Evolutionary conservation across 1,139 yeast genomes (phyloP), one percentile per base, ranked within the genome.

Genomic region (Hyphopichia pseudoburtonii): DNA sequence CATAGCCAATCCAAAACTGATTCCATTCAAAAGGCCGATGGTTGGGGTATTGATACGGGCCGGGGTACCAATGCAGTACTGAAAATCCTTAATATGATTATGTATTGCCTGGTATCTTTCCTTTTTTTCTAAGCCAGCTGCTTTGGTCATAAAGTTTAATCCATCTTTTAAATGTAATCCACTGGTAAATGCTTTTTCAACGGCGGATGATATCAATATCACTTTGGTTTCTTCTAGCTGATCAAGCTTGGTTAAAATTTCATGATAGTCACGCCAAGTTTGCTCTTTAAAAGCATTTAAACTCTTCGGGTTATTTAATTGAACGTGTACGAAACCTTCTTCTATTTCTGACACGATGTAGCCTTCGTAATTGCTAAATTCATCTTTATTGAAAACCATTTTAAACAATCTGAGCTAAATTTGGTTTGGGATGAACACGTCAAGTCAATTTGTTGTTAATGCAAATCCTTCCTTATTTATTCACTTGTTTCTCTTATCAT

Each of bases 121-220:
- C 21, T 50, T 52, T 16, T 50, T 48, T 3, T 49, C 31, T 19
- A 43, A 29, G 9, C 52, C 45, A 17, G 45, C 42, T 7, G 36
- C 42, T 3, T 34, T 5, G 9, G 23, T 14, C 40, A 52, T 32
- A 4, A 53, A 37, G 3, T 28, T 42, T 24, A 55, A 39, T 3
- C 75, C 72, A 9, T 57, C 64, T 56, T 64, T 71, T 47, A 85
- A 59, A 51, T 86, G 84, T 44, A 86, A 66, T 0, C 95, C 95
- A 9, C 88, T 71, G 19, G 82, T 69, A 51, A 86, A 83, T 1
- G 82, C 69, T 32, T 58, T 62, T 16, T 85, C 85, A 1, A 57
- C 64, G 0, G 81, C 80, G 1, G 82, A 74, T 1, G 86, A 64
- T 5, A 86, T 70, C 36, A 71, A 50, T 30, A 84, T 76, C 18